These are phyloP conservation scores for Fusarium graminum DNA, from an alignment of 2,329 filamentous ascomycete species.

Conservation along the genomic window DNA sequence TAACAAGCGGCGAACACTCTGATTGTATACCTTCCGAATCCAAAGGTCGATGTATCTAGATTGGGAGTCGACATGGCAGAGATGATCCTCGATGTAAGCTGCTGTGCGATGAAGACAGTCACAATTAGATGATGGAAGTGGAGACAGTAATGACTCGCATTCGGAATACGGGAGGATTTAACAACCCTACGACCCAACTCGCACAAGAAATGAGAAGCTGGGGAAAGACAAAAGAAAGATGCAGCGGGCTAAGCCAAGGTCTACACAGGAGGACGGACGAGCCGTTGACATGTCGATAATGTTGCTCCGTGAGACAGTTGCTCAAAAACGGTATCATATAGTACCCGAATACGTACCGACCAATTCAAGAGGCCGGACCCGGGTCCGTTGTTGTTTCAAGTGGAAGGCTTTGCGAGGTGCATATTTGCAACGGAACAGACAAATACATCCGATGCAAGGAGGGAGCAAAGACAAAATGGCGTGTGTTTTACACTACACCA, in stretches of 20 bases:
- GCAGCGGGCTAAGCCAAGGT: background rate
- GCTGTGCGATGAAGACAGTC: background rate
- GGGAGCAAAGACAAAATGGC: background rate
- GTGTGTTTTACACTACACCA: background rate
- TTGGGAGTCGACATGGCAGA: background rate
- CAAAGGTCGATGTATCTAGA: constrained; percentile 2
- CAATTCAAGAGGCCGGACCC: background rate
- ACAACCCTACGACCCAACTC: constrained; percentile 2
- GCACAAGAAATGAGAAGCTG: background rate
- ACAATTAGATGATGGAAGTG: background rate
- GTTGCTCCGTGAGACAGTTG: background rate
- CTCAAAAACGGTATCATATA: background rate
- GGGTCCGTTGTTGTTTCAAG: background rate
- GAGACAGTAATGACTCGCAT: background rate
- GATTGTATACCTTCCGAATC: constrained; percentile 15
- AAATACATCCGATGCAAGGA: background rate
- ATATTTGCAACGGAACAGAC: background rate
- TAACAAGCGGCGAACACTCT: background rate
- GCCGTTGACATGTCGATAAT: background rate
- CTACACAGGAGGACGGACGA: background rate
- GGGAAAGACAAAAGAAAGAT: constrained; percentile 3
- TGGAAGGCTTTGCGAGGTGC: background rate
- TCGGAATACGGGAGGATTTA: constrained; percentile 1
- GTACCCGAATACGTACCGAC: background rate
- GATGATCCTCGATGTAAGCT: background rate